Base-by-base conservation (phyloP, 306 rosid genomes). In the Casuarina glauca region DNA sequence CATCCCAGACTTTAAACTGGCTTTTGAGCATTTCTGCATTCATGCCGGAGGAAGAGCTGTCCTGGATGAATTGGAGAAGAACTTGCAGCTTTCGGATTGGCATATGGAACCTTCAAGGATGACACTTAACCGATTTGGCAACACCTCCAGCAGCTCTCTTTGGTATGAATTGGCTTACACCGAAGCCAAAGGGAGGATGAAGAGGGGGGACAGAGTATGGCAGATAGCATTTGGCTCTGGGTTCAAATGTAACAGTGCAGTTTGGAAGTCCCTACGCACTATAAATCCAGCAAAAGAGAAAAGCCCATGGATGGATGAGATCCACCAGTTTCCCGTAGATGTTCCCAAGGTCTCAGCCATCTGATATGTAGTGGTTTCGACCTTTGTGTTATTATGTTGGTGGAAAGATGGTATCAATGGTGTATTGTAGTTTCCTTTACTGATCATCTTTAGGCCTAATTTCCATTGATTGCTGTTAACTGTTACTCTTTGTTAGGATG, bases 31-130 rank as follows among this genome's bases (percentile, higher is more conserved):
- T 73, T 87, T 89, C 76, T 87, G 89, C 81, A 89, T 89, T 52
- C 93, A 89, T 74, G 89, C 91, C 1, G 91, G 93, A 38, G 91
- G 93, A 70, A 85, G 93, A 82, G 93, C 88, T 0, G 89, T 89
- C 79, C 82, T 89, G 19, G 91, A 89, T 83, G 93, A 87, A 81
- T 70, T 89, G 74, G 89, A 89, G 86, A 85, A 83, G 82, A 90
- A 87, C n/a, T 80, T 90, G 76, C 86, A 82, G 63, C 87, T 90
- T 68, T 83, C 81, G 1, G 85, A 90, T 8, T 84, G 86, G 83
- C 90, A 87, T 74, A 90, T 87, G 90, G 93, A 90, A 76, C 91
- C 93, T 54, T 87, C 93, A 44, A 87, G 90, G 68, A 87, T 90
- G 91, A 87, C 91, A 2, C 94, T 90, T 52, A 52, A 79, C 80